Conservation (phyloP, 2,329 filamentous ascomycete species). For the Coniochaeta sp. region DNA sequence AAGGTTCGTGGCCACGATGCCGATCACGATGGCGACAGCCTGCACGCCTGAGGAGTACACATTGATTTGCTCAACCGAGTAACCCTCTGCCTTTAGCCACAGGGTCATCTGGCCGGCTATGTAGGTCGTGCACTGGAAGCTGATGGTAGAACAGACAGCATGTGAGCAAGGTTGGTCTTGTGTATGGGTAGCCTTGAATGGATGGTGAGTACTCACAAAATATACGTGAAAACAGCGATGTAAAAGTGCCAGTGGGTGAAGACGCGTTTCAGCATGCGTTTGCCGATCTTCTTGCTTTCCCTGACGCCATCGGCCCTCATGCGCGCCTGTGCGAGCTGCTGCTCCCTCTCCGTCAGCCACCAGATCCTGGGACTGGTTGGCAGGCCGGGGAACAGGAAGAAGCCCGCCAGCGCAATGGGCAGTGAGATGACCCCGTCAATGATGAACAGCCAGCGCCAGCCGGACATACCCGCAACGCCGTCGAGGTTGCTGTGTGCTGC, state of each 20-base stretch:
- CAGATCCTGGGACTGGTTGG: constrained; percentile 19
- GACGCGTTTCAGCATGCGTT: constrained; percentile 17
- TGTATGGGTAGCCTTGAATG: too few relatives aligned
- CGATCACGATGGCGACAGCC: constrained; percentile 18
- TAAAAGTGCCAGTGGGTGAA: constrained; percentile 19
- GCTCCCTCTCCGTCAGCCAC: constrained; percentile 19
- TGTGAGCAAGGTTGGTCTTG: too few relatives aligned
- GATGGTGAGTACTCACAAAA: constrained; percentile 3
- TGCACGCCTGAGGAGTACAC: constrained; percentile 18
- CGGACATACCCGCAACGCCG: constrained; percentile 31
- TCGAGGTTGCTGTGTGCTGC: constrained; percentile 38
- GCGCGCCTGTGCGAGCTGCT: constrained; percentile 17
- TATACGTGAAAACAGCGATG: constrained; percentile 12
- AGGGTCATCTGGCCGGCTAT: constrained; percentile 18
- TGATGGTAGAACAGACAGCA: not conserved
- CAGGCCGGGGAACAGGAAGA: constrained; percentile 21
- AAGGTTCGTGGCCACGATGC: constrained; percentile 16
- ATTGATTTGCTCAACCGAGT: constrained; percentile 18
- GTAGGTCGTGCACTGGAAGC: constrained; percentile 13
- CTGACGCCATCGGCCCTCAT: constrained; percentile 10
- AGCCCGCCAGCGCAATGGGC: constrained; percentile 22
- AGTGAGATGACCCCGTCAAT: constrained; percentile 27
- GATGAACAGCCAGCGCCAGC: constrained; percentile 31
- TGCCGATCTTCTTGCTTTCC: constrained; percentile 14
- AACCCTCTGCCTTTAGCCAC: constrained; percentile 15